Evolutionary conservation across 306 rosid species (phyloP).

Genomic region (Clitoria ternatea): DNA sequence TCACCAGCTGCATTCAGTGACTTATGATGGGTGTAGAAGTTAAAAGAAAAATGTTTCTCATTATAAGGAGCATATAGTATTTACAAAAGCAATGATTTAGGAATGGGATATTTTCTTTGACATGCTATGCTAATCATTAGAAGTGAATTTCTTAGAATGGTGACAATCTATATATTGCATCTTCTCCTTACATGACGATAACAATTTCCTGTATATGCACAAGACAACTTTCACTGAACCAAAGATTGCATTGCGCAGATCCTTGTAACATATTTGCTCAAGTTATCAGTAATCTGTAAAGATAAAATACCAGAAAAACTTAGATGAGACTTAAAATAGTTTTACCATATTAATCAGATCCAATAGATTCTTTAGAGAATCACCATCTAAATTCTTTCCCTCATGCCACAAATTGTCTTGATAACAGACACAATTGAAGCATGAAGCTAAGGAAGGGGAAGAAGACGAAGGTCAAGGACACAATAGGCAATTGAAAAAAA

Average conservation of each 20-base stretch:
- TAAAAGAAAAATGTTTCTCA: neutral
- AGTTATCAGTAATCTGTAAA: slow-evolving; percentile 63
- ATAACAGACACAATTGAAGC: neutral
- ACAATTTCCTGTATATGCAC: slow-evolving; percentile 68
- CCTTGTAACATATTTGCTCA: slow-evolving; percentile 86
- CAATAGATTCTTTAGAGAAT: neutral
- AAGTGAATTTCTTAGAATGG: slow-evolving; percentile 1
- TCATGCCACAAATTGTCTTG: neutral
- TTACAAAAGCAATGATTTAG: neutral
- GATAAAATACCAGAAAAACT: slow-evolving; percentile 16
- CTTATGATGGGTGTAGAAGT: neutral
- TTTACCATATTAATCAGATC: slow-evolving; percentile 12
- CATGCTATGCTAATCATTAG: neutral
- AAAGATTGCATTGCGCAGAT: slow-evolving; percentile 69
- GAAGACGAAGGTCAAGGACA: too few relatives aligned
- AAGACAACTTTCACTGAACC: slow-evolving; percentile 74
- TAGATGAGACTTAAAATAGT: slow-evolving; percentile 1
- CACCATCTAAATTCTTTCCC: neutral
- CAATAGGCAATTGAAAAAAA: too few relatives aligned
- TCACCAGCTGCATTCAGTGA: slow-evolving; percentile 1
- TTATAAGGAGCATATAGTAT: neutral
- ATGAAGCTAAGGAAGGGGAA: too few relatives aligned
- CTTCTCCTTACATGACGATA: slow-evolving; percentile 75
- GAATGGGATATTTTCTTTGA: neutral
- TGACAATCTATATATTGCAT: slow-evolving; percentile 46